These are phyloP conservation scores for Mitragyna speciosa DNA, from an alignment of 257 asterid species.

Conservation along the genomic window DNA sequence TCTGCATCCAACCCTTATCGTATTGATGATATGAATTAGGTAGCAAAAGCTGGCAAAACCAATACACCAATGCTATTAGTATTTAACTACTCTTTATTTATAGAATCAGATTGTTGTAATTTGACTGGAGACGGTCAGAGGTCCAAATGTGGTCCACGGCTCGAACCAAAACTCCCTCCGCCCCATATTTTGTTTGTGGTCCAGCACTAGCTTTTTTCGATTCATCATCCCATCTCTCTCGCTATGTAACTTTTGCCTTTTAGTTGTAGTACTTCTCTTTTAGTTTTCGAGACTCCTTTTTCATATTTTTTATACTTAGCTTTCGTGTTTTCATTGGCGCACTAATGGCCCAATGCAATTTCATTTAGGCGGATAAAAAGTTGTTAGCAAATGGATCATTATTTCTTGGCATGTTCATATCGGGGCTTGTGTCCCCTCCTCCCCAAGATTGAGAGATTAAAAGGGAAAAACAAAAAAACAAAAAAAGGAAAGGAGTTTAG, in stretches of 20 bases:
- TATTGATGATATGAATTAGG: conserved; percentile 12
- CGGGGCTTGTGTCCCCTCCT: too few species aligned
- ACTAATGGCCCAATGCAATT: background rate
- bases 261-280: background rate
- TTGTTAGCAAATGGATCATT: background rate
- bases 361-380: background rate
- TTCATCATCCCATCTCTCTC: conserved; percentile 2
- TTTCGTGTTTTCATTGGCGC: background rate
- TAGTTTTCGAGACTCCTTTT: background rate
- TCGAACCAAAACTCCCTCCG: background rate
- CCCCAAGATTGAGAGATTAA: background rate
- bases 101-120: background rate
- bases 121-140: background rate
- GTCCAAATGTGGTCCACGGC: background rate
- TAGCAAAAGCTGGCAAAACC: background rate
- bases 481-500: background rate
- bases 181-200: conserved; percentile 3
- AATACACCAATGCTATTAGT: background rate
- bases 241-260: background rate
- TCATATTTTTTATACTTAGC: background rate
- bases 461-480: background rate
- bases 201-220: conserved; percentile 1
- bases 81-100: background rate
- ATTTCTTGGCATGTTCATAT: background rate
- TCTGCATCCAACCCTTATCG: background rate